Evolutionary conservation across 2,329 filamentous ascomycete genomes (phyloP), one percentile per base, ranked within the genome.

Genomic region (Aureobasidium mangrovei): DNA sequence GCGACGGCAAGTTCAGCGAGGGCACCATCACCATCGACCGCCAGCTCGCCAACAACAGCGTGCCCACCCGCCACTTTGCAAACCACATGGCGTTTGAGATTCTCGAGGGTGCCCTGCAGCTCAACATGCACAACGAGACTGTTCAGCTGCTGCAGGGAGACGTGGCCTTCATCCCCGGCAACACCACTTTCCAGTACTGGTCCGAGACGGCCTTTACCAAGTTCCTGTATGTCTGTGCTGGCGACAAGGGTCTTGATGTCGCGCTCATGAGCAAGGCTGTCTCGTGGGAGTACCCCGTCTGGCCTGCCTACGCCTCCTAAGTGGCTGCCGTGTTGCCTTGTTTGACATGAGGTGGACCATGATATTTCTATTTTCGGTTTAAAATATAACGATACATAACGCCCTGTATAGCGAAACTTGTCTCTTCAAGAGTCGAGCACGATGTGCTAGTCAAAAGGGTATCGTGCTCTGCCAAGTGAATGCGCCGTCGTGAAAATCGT

Each of bases 21-120:
- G 70, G 72, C 0, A 74, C 72, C 0, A 70, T 77, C 41, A 71
- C 69, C 5, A 56, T 76, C 33, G 69, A 64, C 9, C 63, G 60
- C 0, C 62, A 61, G 4, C 60, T 60, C 1, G 49, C 48, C n/a
- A 61, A 61, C 18, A 47, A 38, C 4, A 60, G 60, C 4, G 58
- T 62, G 0, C 58, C 62, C 4, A 59, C 58, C 0, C 66, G 63
- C 47, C 60, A 43, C 0, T 60, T 69, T 18, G 36, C 59, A 0
- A 65, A 67, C 1, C 69, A 40, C 29, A 45, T 26, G 46, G 56
- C 54, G 9, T 49, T 54, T 18, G 42, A 54, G 36, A 18, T 54
- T n/a, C 10, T 54, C 10, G 52, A 54, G 28, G 52, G 52, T 4
- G 42, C 42, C 1, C 8, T 54, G 40, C 28, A 9, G 27, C 27